Conservation (phyloP, 2,329 filamentous ascomycete species). For the Calonectria honghensis region DNA sequence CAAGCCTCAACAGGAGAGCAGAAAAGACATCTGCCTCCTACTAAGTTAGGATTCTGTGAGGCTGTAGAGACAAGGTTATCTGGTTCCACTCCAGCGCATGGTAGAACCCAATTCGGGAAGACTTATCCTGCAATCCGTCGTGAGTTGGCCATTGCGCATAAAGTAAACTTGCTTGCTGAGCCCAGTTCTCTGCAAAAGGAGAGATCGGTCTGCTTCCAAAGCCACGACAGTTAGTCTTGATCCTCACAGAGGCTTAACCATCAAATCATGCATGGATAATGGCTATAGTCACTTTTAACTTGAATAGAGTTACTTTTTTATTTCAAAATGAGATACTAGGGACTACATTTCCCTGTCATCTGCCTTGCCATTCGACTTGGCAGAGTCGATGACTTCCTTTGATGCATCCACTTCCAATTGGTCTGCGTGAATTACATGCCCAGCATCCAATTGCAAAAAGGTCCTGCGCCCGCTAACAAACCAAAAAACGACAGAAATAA, state of each 20-base stretch:
- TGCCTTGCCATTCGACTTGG: background rate
- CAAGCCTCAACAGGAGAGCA: too few species aligned
- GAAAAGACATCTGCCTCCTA: too few species aligned
- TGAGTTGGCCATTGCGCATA: background rate
- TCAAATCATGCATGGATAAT: background rate
- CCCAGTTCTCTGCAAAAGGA: background rate
- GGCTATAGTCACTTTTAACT: background rate
- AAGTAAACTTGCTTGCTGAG: background rate
- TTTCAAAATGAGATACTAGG: background rate
- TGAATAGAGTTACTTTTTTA: background rate
- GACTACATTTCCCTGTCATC: background rate
- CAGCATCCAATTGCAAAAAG: conserved; percentile 52
- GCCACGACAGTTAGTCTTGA: background rate
- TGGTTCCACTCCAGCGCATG: background rate
- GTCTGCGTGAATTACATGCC: conserved; percentile 6
- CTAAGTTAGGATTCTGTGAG: background rate
- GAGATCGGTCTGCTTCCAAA: background rate
- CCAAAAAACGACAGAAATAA: conserved; percentile 70
- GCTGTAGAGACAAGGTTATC: background rate
- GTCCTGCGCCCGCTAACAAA: conserved; percentile 64
- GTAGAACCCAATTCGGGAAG: background rate
- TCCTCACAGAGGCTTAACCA: background rate
- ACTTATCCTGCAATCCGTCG: background rate
- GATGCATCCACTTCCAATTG: background rate
- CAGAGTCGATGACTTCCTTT: background rate